A percentile compares a stretch with the other conserved stretches of the same genome.
phyloP scores from a whole-genome alignment of 2,329 filamentous ascomycete genomes.

The Dactylellina cionopaga region DNA sequence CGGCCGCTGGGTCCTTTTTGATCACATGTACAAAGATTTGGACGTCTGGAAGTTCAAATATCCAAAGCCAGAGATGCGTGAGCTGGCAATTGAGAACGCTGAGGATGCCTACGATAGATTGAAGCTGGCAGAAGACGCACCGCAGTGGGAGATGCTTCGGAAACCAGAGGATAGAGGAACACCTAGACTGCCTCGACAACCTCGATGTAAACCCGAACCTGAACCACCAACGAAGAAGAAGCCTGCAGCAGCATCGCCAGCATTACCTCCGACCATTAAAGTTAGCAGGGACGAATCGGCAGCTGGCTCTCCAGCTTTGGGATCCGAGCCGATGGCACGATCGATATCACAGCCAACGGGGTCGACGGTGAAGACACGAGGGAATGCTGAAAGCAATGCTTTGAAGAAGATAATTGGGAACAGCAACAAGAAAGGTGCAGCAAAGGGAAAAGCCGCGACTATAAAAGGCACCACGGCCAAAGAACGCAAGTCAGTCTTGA shows the following conservation, averaged over 20 bases:
- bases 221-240: conserved; percentile 52
- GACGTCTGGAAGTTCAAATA: conserved; percentile 57
- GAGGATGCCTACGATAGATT: conserved; percentile 55
- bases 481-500: conserved; percentile 1
- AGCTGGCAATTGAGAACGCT: conserved; percentile 56
- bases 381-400: conserved; percentile 42
- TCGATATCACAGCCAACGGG: conserved; percentile 52
- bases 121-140: conserved; percentile 53
- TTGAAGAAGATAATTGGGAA: conserved; percentile 51
- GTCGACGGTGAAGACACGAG: conserved; percentile 25
- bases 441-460: conserved; percentile 24
- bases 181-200: conserved; percentile 43
- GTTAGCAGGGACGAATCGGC: conserved; percentile 45
- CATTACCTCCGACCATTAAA: conserved; percentile 46
- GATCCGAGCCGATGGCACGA: conserved; percentile 52
- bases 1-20: conserved; percentile 56
- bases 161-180: conserved; percentile 56
- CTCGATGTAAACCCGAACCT: conserved; percentile 31
- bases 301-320: conserved; percentile 7
- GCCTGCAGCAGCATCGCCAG: conserved; percentile 43
- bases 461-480: conserved; percentile 1
- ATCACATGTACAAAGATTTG: conserved; percentile 56
- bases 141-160: conserved; percentile 56
- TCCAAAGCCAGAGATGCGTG: conserved; percentile 54
- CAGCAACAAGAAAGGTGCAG: conserved; percentile 38